Conservation (phyloP, 352 stramenopile species). For the Plasmopara halstedii region DNA sequence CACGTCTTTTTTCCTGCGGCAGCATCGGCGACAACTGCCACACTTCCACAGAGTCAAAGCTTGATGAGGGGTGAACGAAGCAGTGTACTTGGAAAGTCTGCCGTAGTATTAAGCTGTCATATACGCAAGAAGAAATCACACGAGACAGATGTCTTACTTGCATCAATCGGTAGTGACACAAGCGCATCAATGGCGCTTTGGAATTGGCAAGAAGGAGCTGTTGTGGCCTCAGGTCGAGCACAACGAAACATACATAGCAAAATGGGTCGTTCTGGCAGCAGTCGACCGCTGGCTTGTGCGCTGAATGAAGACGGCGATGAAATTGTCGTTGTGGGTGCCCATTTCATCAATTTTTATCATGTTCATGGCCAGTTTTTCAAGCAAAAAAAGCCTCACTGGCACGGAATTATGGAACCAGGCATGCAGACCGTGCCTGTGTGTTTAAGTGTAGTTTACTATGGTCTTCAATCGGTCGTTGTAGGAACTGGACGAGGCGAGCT, state of each 20-base stretch:
- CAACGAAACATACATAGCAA: slow-evolving; percentile 14
- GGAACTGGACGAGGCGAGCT: slow-evolving; percentile 57
- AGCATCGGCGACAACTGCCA: slow-evolving; percentile 33
- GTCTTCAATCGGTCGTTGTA: slow-evolving; percentile 43
- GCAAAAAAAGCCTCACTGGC: slow-evolving; percentile 50
- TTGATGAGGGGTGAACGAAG: slow-evolving; percentile 22
- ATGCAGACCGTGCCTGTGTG: slow-evolving; percentile 42
- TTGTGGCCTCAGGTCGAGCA: slow-evolving; percentile 52
- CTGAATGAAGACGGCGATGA: slow-evolving; percentile 68
- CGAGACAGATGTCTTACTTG: slow-evolving; percentile 49
- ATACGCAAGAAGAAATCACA: slow-evolving; percentile 46
- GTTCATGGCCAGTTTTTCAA: slow-evolving; percentile 55
- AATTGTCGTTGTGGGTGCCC: slow-evolving; percentile 48
- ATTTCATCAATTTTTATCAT: slow-evolving; percentile 58
- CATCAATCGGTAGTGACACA: slow-evolving; percentile 52
- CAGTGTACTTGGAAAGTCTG: slow-evolving; percentile 17
- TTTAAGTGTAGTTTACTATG: slow-evolving; percentile 50
- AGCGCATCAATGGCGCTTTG: slow-evolving; percentile 72
- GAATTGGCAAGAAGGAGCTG: slow-evolving; percentile 60
- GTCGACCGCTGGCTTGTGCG: slow-evolving; percentile 43
- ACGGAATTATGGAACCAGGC: slow-evolving; percentile 15
- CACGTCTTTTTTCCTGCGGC: slow-evolving; percentile 50
- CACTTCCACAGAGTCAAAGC: slow-evolving; percentile 26
- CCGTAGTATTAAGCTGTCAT: slow-evolving; percentile 29
- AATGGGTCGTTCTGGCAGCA: slow-evolving; percentile 3